Percentiles rank a stretch among this genome's conserved stretches.
Conservation (phyloP, 306 rosid genomes). For the Rubus parviflorus region DNA sequence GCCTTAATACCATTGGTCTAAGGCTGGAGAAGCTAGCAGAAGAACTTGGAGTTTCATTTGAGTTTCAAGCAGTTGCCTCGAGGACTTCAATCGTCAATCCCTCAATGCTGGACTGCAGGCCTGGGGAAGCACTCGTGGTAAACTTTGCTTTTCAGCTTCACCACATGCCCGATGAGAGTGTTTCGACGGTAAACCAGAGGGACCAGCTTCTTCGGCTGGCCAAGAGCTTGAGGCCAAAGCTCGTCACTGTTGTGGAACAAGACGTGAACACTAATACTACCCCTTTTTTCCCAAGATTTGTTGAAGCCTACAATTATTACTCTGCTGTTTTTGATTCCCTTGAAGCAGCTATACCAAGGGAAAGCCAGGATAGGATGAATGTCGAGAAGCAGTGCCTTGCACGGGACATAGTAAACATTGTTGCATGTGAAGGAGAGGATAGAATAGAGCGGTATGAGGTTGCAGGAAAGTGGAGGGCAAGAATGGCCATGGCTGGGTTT, state of each 20-base stretch:
- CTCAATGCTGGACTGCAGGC: constrained; percentile 64
- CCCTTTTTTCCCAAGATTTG: constrained; percentile 77
- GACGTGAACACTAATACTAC: constrained; percentile 89
- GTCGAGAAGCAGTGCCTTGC: constrained; percentile 96
- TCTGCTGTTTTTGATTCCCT: constrained; percentile 87
- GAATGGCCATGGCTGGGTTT: constrained; percentile 96
- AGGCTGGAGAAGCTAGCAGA: constrained; percentile 85
- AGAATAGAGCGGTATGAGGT: constrained; percentile 91
- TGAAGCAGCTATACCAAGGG: constrained; percentile 87
- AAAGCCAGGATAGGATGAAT: constrained; percentile 86
- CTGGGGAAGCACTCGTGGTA: constrained; percentile 81
- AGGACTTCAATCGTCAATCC: constrained; percentile 64
- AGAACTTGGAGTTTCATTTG: constrained; percentile 59
- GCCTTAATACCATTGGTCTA: constrained; percentile 80
- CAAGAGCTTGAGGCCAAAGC: constrained; percentile 82
- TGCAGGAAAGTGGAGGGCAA: constrained; percentile 98
- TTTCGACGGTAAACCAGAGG: constrained; percentile 73
- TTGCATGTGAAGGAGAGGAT: constrained; percentile 93
- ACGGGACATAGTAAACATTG: constrained; percentile 81
- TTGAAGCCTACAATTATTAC: constrained; percentile 80
- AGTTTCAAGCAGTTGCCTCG: constrained; percentile 78
- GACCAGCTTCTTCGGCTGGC: constrained; percentile 94
- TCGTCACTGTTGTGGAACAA: constrained; percentile 91
- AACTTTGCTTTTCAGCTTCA: constrained; percentile 96
- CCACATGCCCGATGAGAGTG: constrained; percentile 99